phyloP scores from a whole-genome alignment of 805 yeast genomes.

The Zygotorulaspora sp. region DNA sequence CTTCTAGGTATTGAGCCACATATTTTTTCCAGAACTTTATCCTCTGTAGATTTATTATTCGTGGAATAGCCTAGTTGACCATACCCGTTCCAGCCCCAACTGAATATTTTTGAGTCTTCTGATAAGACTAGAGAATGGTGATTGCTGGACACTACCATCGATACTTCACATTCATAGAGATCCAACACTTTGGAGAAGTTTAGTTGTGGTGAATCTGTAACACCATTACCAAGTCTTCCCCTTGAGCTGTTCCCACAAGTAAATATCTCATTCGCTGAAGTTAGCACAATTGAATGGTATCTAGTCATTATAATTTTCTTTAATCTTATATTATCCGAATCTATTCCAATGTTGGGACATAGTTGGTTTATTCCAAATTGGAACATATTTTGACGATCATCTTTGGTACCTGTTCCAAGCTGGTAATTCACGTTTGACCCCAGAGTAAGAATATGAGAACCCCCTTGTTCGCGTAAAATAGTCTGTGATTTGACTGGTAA shows the following conservation, averaged over 20 bases:
- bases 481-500: background rate
- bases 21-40: slow-evolving; percentile 25
- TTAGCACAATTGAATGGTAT: slow-evolving; percentile 58
- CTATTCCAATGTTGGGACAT: slow-evolving; percentile 6
- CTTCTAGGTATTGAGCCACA: slow-evolving; percentile 27
- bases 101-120: slow-evolving; percentile 47
- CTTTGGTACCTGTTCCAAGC: slow-evolving; percentile 63
- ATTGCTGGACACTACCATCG: slow-evolving; percentile 49
- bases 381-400: slow-evolving; percentile 44
- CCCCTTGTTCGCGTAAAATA: slow-evolving; percentile 40
- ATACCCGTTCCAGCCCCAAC: slow-evolving; percentile 75
- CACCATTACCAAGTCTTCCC: slow-evolving; percentile 66
- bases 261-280: slow-evolving; percentile 49
- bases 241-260: slow-evolving; percentile 64
- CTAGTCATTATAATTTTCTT: slow-evolving; percentile 53
- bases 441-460: slow-evolving; percentile 53
- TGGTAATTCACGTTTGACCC: slow-evolving; percentile 62
- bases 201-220: slow-evolving; percentile 38
- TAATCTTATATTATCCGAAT: slow-evolving; percentile 31
- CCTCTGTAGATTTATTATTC: slow-evolving; percentile 26
- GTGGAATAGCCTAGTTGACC: slow-evolving; percentile 61
- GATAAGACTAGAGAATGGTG: slow-evolving; percentile 65
- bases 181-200: slow-evolving; percentile 42
- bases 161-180: slow-evolving; percentile 35
- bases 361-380: slow-evolving; percentile 35